Evolutionary conservation across 176 grass and related monocot species (phyloP), one percentile per base, ranked within the genome.

Genomic region (Phoenix dactylifera): DNA sequence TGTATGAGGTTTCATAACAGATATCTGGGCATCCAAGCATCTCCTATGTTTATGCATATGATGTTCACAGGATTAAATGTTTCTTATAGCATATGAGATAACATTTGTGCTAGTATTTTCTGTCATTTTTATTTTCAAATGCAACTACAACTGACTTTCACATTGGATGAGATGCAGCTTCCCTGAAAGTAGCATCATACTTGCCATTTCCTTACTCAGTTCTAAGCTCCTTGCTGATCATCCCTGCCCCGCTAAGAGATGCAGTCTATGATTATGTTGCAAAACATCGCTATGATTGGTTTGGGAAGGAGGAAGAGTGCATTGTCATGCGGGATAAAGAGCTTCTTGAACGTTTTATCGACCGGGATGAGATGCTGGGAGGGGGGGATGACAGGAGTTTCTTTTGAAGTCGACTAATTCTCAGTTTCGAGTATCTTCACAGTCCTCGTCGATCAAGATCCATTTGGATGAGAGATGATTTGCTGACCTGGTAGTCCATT

Each of bases 291-390:
- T 96, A 90, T 30, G 55, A 90, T 7, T 96, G 91, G 91, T 96
- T 96, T 63, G 91, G 86, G 18, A 87, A 87, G 62, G 86, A 82
- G 25, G 83, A 87, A 16, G 12, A 96, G 15, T 96, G 91, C 58
- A 81, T 96, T 22, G 77, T 84, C 48, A 77, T 75, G 68, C 78
- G 52, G 62, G 83, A 96, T 19, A 87, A 53, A 56, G 80, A 96
- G 55, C 77, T 96, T 75, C 91, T 96, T 0, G 74, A 87, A 32
- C 91, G 91, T 30, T 96, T 96, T 74, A 84, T 96, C 4, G 91
- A 96, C 65, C 76, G 86, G 71, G 64, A 96, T 7, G 91, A 96
- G 65, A 82, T 96, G 75, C 76, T 90, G 24, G 77, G 74, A 52
- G 80, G 39, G 29, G 73, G 76, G 63, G 29, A 58, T 24, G n/a